phyloP scores from a whole-genome alignment of 495 filamentous ascomycete species.

The Penicillium lagena region DNA sequence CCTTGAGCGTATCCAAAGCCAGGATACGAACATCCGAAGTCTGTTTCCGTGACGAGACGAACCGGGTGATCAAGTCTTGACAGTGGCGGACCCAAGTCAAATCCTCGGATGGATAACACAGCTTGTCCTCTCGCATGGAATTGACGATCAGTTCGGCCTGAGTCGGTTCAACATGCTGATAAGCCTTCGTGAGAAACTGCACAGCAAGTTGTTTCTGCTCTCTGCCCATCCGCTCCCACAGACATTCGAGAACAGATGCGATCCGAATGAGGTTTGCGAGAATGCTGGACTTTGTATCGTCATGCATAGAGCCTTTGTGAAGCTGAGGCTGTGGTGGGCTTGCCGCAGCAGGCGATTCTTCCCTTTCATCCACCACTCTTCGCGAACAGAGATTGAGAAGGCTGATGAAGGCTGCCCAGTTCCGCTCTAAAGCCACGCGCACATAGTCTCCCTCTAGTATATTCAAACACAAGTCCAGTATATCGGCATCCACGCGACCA shows the following conservation, averaged over 20 bases:
- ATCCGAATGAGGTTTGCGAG: conserved; percentile 33
- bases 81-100: conserved; percentile 60
- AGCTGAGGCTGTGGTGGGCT: conserved; percentile 15
- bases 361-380: conserved; percentile 35
- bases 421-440: conserved; percentile 24
- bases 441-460: conserved; percentile 34
- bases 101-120: conserved; percentile 63
- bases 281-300: conserved; percentile 34
- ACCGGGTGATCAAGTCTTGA: conserved; percentile 52
- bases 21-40: conserved; percentile 60
- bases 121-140: conserved; percentile 34
- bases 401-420: conserved; percentile 27
- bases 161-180: conserved; percentile 34
- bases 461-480: conserved; percentile 42
- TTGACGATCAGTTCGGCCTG: conserved; percentile 39
- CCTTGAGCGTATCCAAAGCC: conserved; percentile 61
- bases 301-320: conserved; percentile 14
- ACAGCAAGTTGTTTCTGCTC: conserved; percentile 32
- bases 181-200: conserved; percentile 31
- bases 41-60: conserved; percentile 59
- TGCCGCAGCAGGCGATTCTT: conserved; percentile 9
- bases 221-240: conserved; percentile 34
- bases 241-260: conserved; percentile 28
- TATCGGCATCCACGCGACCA: conserved; percentile 48
- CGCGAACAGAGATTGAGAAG: conserved; percentile 64